A percentile compares a stretch with the other conserved stretches of the same genome.
phyloP scores from a whole-genome alignment of 2,329 filamentous ascomycete species.

The Claviceps cyperi region DNA sequence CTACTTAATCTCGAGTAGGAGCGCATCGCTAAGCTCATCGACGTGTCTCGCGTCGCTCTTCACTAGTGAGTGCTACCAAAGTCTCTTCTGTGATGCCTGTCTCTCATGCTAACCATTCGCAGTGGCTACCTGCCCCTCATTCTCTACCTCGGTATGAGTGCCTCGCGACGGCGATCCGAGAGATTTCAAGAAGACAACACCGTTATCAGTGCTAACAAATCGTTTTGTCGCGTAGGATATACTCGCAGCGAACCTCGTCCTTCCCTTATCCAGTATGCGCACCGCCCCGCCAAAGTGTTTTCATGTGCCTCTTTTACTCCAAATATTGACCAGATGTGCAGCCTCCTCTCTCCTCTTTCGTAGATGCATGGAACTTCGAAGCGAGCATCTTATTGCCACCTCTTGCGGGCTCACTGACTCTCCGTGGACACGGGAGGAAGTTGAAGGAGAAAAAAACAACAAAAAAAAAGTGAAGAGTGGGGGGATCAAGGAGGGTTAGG shows the following conservation, averaged over 20 bases:
- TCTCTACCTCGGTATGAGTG: conserved; percentile 70
- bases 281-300: neutral
- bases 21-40: conserved; percentile 94
- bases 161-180: too few relatives aligned
- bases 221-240: conserved; percentile 48
- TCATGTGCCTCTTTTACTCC: neutral
- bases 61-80: conserved; percentile 59
- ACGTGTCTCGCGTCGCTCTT: conserved; percentile 81
- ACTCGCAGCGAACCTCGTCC: conserved; percentile 87
- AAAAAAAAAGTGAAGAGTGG: neutral
- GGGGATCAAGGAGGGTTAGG: neutral
- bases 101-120: conserved; percentile 19
- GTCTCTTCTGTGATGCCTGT: neutral
- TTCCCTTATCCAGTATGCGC: conserved; percentile 43
- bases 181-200: neutral
- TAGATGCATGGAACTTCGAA: conserved; percentile 20
- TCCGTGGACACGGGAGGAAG: neutral
- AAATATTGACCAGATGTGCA: conserved; percentile 18
- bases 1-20: conserved; percentile 41
- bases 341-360: conserved; percentile 50
- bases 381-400: neutral
- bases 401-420: neutral
- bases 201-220: conserved; percentile 12
- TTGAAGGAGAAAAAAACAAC: neutral
- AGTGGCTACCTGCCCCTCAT: conserved; percentile 95